These are phyloP conservation scores for Rutstroemia sp. DNA, from an alignment of 2,329 filamentous ascomycete species.

Conservation along the genomic window DNA sequence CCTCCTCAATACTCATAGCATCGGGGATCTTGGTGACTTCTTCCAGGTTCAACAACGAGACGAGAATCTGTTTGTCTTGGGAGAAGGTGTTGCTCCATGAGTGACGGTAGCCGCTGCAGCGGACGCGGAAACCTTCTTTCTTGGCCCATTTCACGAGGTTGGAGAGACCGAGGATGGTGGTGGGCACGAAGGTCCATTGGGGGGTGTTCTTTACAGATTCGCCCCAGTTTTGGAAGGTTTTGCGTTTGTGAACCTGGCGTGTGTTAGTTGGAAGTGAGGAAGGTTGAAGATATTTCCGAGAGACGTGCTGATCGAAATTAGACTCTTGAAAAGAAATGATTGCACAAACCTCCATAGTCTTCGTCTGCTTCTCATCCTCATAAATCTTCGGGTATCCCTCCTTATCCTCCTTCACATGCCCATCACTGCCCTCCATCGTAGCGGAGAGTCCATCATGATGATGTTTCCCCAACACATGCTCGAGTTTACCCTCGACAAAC, in stretches of 20 bases:
- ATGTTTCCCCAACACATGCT: slow-evolving; percentile 5
- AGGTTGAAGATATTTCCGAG: neutral
- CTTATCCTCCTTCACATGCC: neutral
- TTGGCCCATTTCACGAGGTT: slow-evolving; percentile 35
- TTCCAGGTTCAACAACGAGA: slow-evolving; percentile 36
- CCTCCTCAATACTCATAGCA: slow-evolving; percentile 24
- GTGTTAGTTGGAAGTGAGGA: neutral
- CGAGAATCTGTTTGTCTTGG: slow-evolving; percentile 34
- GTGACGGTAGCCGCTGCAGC: slow-evolving; percentile 38
- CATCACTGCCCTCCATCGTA: neutral
- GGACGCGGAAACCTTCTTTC: slow-evolving; percentile 31
- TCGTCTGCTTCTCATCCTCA: slow-evolving; percentile 27
- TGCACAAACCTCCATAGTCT: slow-evolving; percentile 29
- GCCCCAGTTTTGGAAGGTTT: slow-evolving; percentile 37
- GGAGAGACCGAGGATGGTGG: slow-evolving; percentile 34
- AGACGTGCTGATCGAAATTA: neutral
- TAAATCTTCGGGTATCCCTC: slow-evolving; percentile 23
- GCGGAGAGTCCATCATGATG: neutral
- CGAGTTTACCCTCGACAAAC: slow-evolving; percentile 6
- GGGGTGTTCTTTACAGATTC: slow-evolving; percentile 34
- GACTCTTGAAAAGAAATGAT: neutral
- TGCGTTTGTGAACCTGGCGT: slow-evolving; percentile 27
- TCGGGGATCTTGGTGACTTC: slow-evolving; percentile 34
- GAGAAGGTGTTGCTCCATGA: slow-evolving; percentile 37
- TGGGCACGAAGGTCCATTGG: slow-evolving; percentile 35